Evolutionary conservation across 177 flowering plant genomes (phyloP).

Genomic region (Tripterygium wilfordii): DNA sequence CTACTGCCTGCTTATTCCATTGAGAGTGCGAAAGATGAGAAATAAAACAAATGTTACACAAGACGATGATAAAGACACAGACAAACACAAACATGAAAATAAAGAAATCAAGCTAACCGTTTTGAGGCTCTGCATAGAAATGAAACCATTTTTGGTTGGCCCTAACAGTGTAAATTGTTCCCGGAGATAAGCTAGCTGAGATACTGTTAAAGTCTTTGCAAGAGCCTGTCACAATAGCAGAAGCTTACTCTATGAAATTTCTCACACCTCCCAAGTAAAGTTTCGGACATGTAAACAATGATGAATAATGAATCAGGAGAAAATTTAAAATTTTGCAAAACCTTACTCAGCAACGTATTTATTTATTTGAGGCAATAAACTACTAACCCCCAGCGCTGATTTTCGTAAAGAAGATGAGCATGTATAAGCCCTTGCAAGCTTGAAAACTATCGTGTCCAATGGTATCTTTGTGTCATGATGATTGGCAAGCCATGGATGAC

Average conservation of each 20-base stretch:
- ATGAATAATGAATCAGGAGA: too few relatives aligned
- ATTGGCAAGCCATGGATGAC: constrained; percentile 93
- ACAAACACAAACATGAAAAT: neutral
- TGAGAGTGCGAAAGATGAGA: constrained; percentile 7
- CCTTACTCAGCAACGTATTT: too few relatives aligned
- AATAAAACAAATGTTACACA: neutral
- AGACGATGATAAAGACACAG: neutral
- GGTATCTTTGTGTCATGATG: constrained; percentile 65
- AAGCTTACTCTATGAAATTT: neutral
- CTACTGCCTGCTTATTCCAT: constrained; percentile 46
- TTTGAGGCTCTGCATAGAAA: constrained; percentile 73
- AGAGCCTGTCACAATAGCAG: constrained; percentile 60
- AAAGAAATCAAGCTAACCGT: constrained; percentile 37
- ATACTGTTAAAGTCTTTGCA: constrained; percentile 70
- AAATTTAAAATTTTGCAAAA: too few relatives aligned
- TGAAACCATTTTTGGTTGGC: constrained; percentile 72
- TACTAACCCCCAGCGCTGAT: constrained; percentile 74
- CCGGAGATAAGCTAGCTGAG: constrained; percentile 67
- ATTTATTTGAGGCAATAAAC: neutral
- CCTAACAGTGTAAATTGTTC: constrained; percentile 77
- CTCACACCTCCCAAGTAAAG: too few relatives aligned
- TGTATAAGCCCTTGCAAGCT: constrained; percentile 69
- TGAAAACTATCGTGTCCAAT: constrained; percentile 70
- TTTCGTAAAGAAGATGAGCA: constrained; percentile 84
- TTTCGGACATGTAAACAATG: too few relatives aligned